Percentiles rank a stretch among this genome's conserved stretches.
phyloP scores from a whole-genome alignment of 805 yeast species.

The Saccharomycopsis olivae region DNA sequence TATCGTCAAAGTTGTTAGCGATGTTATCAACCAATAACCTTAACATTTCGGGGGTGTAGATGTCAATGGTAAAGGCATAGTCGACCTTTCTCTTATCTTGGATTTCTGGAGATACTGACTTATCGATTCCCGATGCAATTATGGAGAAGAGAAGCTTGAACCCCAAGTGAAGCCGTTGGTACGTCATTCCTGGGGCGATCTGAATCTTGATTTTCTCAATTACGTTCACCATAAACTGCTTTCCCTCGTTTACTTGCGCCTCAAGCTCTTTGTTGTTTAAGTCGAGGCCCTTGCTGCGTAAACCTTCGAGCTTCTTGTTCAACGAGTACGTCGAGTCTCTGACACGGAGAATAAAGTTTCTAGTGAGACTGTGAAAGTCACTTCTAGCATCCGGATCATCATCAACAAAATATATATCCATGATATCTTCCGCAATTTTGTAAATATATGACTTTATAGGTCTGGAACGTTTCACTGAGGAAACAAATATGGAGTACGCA shows the following conservation, averaged over 20 bases:
- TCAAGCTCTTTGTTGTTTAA: conserved; percentile 1
- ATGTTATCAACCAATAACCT: conserved; percentile 50
- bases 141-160: conserved; percentile 36
- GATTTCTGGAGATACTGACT: conserved; percentile 28
- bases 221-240: conserved; percentile 33
- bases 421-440: conserved; percentile 31
- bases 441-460: conserved; percentile 40
- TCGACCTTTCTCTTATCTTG: conserved; percentile 34
- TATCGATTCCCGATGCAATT: conserved; percentile 48
- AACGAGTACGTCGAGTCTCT: conserved; percentile 58
- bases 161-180: conserved; percentile 41
- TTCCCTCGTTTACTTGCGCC: conserved; percentile 25
- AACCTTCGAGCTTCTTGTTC: conserved; percentile 38
- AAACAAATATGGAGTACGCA: conserved; percentile 50
- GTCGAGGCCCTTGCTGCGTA: conserved; percentile 24
- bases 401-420: conserved; percentile 50
- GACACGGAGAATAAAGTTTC: conserved; percentile 52
- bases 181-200: conserved; percentile 46
- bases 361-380: conserved; percentile 49
- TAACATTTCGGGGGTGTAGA: conserved; percentile 31
- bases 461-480: conserved; percentile 50
- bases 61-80: conserved; percentile 37
- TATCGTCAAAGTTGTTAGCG: conserved; percentile 66
- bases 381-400: conserved; percentile 59
- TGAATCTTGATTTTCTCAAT: conserved; percentile 28